A percentile compares a stretch with the other conserved stretches of the same genome.
These are phyloP conservation scores for Sordariomycetes sp. DNA, from an alignment of 2,329 filamentous ascomycete genomes.

Conservation along the genomic window DNA sequence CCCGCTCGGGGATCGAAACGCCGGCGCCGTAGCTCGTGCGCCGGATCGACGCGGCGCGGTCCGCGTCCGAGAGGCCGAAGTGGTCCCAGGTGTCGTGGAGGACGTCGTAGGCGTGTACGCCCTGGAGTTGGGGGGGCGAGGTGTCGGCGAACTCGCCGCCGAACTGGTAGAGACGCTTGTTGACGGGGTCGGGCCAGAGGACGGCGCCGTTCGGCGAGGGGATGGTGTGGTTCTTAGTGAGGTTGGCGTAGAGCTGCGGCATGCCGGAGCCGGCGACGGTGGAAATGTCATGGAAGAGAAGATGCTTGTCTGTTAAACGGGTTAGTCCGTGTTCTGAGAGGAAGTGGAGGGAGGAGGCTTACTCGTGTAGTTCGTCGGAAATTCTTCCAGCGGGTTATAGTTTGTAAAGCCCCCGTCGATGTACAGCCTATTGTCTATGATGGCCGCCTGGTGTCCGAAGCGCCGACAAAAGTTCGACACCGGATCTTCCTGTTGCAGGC, in stretches of 20 bases:
- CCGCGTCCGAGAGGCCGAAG: constrained; percentile 19
- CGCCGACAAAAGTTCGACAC: constrained; percentile 41
- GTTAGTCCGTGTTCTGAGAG: neutral
- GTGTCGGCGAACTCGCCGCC: constrained; percentile 43
- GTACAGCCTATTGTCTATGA: constrained; percentile 48
- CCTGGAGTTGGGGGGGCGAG: constrained; percentile 30
- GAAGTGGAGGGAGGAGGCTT: constrained; percentile 12
- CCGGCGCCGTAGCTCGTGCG: constrained; percentile 47
- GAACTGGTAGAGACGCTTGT: constrained; percentile 53
- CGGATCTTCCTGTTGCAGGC: constrained; percentile 32
- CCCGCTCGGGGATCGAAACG: constrained; percentile 39
- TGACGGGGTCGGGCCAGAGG: constrained; percentile 50
- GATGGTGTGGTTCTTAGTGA: constrained; percentile 48
- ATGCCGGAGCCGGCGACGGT: constrained; percentile 27
- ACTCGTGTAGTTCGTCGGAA: constrained; percentile 46
- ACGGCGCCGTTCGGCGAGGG: constrained; percentile 33
- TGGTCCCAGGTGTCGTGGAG: constrained; percentile 44
- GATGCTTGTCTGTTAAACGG: constrained; percentile 12
- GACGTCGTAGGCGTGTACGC: constrained; percentile 46
- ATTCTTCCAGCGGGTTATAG: constrained; percentile 36
- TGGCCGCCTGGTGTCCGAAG: constrained; percentile 48
- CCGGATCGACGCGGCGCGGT: constrained; percentile 23
- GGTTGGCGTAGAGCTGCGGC: constrained; percentile 44
- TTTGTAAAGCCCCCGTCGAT: constrained; percentile 52
- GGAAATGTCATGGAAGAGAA: constrained; percentile 48